Evolutionary conservation across 75 land plant species (phyloP).

Genomic region (Adiantum capillusveneris): DNA sequence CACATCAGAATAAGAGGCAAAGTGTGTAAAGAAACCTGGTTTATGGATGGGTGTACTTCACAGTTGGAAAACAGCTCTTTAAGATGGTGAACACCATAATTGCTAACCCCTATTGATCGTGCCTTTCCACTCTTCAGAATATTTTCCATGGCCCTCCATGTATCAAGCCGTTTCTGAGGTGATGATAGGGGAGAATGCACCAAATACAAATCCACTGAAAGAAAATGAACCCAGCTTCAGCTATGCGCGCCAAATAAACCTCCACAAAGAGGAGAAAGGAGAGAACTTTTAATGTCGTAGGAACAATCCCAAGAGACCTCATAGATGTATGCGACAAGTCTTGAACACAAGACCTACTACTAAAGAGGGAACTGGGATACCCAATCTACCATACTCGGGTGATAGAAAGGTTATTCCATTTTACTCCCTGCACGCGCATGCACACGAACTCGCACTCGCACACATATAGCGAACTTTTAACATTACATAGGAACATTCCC

Average conservation of each 20-base stretch:
- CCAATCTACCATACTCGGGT: too few species aligned
- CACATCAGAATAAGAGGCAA: not conserved
- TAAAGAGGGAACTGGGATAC: too few species aligned
- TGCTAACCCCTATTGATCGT: conserved; percentile 33
- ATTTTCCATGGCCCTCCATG: conserved; percentile 39
- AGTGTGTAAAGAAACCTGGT: conserved; percentile 17
- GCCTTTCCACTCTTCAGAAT: conserved; percentile 35
- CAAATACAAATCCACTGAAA: conserved; percentile 29
- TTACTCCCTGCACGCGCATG: not conserved
- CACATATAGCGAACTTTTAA: not conserved
- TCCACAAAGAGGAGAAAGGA: not conserved
- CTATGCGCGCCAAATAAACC: not conserved
- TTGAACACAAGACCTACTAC: too few species aligned
- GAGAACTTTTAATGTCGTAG: too few species aligned
- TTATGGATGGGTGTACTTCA: conserved; percentile 27
- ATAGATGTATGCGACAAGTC: too few species aligned
- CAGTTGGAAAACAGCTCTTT: conserved; percentile 32
- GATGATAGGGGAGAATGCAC: conserved; percentile 27
- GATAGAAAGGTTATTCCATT: too few species aligned
- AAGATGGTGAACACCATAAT: conserved; percentile 34
- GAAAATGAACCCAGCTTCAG: not conserved
- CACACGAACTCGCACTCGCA: not conserved
- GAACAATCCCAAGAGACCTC: too few species aligned
- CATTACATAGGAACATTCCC: not conserved
- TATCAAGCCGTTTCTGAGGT: conserved; percentile 16